phyloP scores from a whole-genome alignment of 768 basidiomycete genomes.

The Tulasnella sp. region DNA sequence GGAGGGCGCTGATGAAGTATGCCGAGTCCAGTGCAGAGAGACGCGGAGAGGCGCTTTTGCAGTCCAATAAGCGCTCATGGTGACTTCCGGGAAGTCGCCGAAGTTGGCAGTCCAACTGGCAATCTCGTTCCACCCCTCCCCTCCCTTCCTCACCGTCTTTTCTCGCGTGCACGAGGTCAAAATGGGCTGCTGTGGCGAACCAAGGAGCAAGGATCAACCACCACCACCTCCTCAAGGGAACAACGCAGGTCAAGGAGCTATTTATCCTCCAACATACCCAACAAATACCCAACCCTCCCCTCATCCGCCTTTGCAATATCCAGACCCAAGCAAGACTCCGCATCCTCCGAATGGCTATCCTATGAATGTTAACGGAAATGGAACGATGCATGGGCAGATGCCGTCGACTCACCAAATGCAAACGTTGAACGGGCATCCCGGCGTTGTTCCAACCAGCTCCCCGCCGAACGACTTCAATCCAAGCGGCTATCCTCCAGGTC shows the following conservation, averaged over 20 bases:
- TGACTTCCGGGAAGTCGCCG: conserved; percentile 11
- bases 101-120: conserved; percentile 12
- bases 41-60: not conserved
- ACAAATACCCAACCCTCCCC: conserved; percentile 23
- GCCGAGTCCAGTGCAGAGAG: not conserved
- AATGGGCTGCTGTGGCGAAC: conserved; percentile 27
- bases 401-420: not conserved
- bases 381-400: conserved; percentile 1
- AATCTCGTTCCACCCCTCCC: conserved; percentile 8
- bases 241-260: conserved; percentile 13
- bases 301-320: not conserved
- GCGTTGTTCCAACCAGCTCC: not conserved
- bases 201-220: not conserved
- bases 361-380: not conserved
- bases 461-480: conserved; percentile 20
- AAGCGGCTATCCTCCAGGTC: conserved; percentile 19
- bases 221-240: not conserved
- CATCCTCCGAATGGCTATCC: conserved; percentile 1
- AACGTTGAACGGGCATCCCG: conserved; percentile 1
- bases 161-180: not conserved
- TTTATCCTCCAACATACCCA: conserved; percentile 21
- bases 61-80: not conserved
- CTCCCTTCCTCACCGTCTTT: not conserved
- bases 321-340: conserved; percentile 7
- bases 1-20: too few species aligned